Conservation (phyloP, 2,329 filamentous ascomycete genomes). For the Fusarium sulawesiense region DNA sequence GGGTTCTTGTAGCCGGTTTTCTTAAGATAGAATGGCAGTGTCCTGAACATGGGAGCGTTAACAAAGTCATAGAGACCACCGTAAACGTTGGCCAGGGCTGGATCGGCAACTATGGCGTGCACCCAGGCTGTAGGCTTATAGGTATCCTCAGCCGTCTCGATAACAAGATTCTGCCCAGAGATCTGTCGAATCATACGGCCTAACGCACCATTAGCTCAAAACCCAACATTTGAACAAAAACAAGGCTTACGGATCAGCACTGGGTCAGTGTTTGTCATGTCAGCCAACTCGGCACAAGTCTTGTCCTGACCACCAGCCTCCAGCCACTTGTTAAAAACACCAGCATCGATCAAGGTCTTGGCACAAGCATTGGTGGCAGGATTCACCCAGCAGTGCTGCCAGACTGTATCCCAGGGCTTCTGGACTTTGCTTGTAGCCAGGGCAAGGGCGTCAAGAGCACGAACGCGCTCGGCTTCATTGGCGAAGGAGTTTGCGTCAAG, state of each 20-base stretch:
- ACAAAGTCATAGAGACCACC: conserved; percentile 50
- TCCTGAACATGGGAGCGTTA: conserved; percentile 48
- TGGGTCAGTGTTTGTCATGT: conserved; percentile 49
- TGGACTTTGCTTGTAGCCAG: conserved; percentile 49
- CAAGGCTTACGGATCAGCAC: conserved; percentile 47
- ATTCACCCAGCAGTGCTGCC: conserved; percentile 53
- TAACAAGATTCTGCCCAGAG: conserved; percentile 51
- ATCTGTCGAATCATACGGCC: conserved; percentile 52
- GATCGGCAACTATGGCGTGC: conserved; percentile 45
- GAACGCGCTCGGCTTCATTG: conserved; percentile 50
- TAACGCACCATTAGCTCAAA: conserved; percentile 4
- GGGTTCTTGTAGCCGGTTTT: conserved; percentile 51
- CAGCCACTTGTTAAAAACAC: conserved; percentile 52
- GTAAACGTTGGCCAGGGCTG: conserved; percentile 48
- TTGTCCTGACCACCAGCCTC: conserved; percentile 46
- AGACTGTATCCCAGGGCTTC: conserved; percentile 54
- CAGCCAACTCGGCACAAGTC: conserved; percentile 49
- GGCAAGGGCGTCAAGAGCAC: conserved; percentile 49
- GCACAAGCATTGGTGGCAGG: conserved; percentile 49
- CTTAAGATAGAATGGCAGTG: conserved; percentile 50
- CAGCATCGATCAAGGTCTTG: conserved; percentile 54
- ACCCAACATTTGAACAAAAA: neutral
- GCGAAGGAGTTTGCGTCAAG: conserved; percentile 46
- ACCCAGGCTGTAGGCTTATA: conserved; percentile 52
- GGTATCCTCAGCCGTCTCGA: conserved; percentile 50